A percentile compares a stretch with the other conserved stretches of the same genome.
These are phyloP conservation scores for Alternaria sp. DNA, from an alignment of 2,329 filamentous ascomycete genomes.

Conservation along the genomic window DNA sequence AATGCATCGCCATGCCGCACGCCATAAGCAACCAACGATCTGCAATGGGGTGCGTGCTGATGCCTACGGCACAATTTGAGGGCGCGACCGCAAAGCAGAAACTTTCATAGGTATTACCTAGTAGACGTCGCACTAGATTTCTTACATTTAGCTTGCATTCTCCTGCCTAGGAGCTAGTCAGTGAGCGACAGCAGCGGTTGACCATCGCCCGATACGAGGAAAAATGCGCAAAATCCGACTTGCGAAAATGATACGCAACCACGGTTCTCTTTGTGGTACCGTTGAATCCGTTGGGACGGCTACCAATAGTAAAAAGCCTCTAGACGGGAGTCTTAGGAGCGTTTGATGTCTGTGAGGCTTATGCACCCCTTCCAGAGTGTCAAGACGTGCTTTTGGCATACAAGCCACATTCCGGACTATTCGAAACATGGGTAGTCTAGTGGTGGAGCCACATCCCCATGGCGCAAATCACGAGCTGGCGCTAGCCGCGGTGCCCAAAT, in stretches of 20 bases:
- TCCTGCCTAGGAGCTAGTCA: background rate
- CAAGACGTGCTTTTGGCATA: background rate
- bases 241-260: background rate
- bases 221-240: background rate
- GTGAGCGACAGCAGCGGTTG: background rate
- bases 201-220: background rate
- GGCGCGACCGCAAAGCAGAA: constrained; percentile 2
- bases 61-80: background rate
- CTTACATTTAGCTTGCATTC: background rate
- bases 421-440: background rate
- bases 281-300: constrained; percentile 1
- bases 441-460: constrained; percentile 2
- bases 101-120: background rate
- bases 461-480: background rate
- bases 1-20: background rate
- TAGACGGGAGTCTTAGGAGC: background rate
- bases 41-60: background rate
- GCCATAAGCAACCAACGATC: background rate
- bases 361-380: background rate
- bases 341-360: constrained; percentile 6
- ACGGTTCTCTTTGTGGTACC: background rate
- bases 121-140: background rate
- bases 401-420: background rate
- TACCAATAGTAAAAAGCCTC: background rate
- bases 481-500: background rate